Percentiles rank a stretch among this genome's conserved stretches.
phyloP scores from a whole-genome alignment of 2,329 filamentous ascomycete species.

The Nigrospora sphaerica region DNA sequence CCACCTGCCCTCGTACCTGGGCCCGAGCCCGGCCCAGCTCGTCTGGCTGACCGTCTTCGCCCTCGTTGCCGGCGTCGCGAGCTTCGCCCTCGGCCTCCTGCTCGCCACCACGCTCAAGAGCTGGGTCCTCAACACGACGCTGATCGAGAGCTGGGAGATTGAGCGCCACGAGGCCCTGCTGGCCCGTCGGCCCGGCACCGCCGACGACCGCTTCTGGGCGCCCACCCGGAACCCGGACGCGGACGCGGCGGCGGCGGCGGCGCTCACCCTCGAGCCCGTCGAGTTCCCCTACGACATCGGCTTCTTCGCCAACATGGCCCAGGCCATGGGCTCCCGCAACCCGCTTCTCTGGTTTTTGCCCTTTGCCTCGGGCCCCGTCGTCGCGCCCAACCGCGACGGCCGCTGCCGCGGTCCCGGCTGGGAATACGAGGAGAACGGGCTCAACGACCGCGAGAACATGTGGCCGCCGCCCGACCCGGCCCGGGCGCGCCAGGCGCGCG shows the following conservation, averaged over 20 bases:
- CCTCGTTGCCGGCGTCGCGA: conserved; percentile 49
- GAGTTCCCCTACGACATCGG: conserved; percentile 81
- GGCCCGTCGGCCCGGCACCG: conserved; percentile 33
- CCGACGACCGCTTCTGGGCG: conserved; percentile 21
- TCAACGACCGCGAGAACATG: conserved; percentile 55
- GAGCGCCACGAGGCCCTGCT: conserved; percentile 55
- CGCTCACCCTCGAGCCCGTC: conserved; percentile 50
- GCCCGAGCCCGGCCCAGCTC: conserved; percentile 55
- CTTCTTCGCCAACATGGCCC: conserved; percentile 64
- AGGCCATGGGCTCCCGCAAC: conserved; percentile 68
- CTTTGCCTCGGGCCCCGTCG: conserved; percentile 43
- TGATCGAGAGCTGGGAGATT: conserved; percentile 74
- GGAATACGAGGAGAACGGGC: conserved; percentile 68
- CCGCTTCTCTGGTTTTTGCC: conserved; percentile 63
- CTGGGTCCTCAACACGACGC: conserved; percentile 64
- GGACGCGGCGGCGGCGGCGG: conserved; percentile 23
- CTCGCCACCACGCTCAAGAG: conserved; percentile 54
- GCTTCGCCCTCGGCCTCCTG: conserved; percentile 58
- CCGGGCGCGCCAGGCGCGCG: conserved; percentile 38
- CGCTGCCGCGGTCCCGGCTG: conserved; percentile 35
- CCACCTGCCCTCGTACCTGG: conserved; percentile 67
- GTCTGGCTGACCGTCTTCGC: conserved; percentile 53
- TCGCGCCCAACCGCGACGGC: conserved; percentile 22
- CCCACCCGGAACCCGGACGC: conserved; percentile 22
- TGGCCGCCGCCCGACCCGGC: conserved; percentile 62